Evolutionary conservation across 495 filamentous ascomycete species (phyloP).

Genomic region (Hypoxylon rickii): DNA sequence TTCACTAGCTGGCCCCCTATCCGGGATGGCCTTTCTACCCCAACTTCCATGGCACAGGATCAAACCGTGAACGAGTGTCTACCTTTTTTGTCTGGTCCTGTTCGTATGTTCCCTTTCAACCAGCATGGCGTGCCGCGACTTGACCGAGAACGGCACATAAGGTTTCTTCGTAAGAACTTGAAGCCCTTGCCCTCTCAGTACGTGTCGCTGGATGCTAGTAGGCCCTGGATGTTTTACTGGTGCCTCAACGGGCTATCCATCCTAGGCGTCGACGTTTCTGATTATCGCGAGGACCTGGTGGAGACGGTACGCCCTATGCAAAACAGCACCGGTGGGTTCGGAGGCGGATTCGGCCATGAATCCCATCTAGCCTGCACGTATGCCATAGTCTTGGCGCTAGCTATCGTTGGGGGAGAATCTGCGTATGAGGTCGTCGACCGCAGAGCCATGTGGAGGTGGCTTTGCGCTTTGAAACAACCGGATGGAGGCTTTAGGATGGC

Average conservation of each 20-base stretch:
- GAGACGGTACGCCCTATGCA: conserved; percentile 78
- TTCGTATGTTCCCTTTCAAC: conserved; percentile 57
- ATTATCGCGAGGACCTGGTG: conserved; percentile 69
- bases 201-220: conserved; percentile 74
- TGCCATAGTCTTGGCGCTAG: conserved; percentile 75
- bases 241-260: conserved; percentile 70
- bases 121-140: conserved; percentile 73
- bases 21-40: conserved; percentile 68
- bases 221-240: conserved; percentile 97
- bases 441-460: conserved; percentile 84
- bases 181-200: conserved; percentile 66
- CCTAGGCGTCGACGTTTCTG: conserved; percentile 74
- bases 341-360: conserved; percentile 87
- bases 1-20: conserved; percentile 68
- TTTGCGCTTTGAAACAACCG: conserved; percentile 78
- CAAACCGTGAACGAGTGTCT: conserved; percentile 70
- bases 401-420: conserved; percentile 73
- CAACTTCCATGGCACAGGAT: conserved; percentile 68
- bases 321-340: conserved; percentile 84
- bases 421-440: conserved; percentile 78
- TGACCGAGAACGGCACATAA: conserved; percentile 68
- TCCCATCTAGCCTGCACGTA: conserved; percentile 90
- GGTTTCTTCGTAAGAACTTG: conserved; percentile 73
- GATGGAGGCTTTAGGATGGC: conserved; percentile 84
- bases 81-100: conserved; percentile 64